Conservation (phyloP, 345 rosid species). For the Capsella bursapastoris region DNA sequence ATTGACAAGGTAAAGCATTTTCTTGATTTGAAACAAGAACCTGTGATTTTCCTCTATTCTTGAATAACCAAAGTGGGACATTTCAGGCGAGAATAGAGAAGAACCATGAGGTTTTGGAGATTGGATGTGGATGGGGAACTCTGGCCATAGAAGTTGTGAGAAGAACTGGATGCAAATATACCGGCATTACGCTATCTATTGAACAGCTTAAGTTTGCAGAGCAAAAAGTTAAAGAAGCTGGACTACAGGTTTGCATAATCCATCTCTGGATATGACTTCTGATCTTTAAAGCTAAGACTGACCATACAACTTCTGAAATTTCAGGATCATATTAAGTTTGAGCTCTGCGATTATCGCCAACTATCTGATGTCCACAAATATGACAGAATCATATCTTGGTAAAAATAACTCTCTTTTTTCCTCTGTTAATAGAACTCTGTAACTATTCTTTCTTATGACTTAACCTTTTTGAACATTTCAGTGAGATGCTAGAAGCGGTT, state of each 20-base stretch:
- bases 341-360: constrained; percentile 81
- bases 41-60: neutral
- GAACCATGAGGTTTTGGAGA: constrained; percentile 75
- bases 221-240: constrained; percentile 76
- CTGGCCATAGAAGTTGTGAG: constrained; percentile 84
- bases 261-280: constrained; percentile 3
- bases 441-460: neutral
- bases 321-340: constrained; percentile 68
- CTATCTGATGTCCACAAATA: constrained; percentile 58
- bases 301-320: neutral
- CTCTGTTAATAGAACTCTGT: neutral
- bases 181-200: constrained; percentile 78
- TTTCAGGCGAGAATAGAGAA: constrained; percentile 65
- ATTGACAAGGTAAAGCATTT: constrained; percentile 63
- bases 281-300: neutral
- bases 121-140: constrained; percentile 96
- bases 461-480: constrained; percentile 34
- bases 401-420: neutral
- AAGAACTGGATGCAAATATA: constrained; percentile 86
- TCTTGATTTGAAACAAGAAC: constrained; percentile 6
- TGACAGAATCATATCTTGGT: constrained; percentile 92
- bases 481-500: constrained; percentile 94
- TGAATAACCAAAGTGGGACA: neutral
- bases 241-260: constrained; percentile 66
- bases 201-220: constrained; percentile 81